Base-by-base conservation (phyloP, 768 basidiomycete genomes). In the Pulveroboletus frians region DNA sequence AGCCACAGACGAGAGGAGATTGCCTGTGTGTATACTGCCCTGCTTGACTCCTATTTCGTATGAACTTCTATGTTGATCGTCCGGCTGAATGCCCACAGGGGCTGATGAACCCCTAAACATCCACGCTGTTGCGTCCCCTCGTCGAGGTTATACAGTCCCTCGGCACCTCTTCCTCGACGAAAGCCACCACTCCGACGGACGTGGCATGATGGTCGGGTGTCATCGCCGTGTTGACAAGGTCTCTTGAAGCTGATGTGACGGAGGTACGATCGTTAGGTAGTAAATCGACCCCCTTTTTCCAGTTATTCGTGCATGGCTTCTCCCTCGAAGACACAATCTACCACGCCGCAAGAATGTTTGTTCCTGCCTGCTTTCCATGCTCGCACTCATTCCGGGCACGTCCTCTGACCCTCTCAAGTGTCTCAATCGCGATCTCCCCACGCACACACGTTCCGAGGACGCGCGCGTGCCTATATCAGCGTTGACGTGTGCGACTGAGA, bases 51-150 rank as follows among this genome's bases (percentile, higher is more conserved):
- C 71, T 84, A 59, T 55, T 72, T 53, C 32, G 8, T 17, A 23
- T 2, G 18, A 6, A n/a, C 13, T 9, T 8, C 11, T 27, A 13
- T 34, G 9, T 32, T 34, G 36, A 35, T 37, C n/a, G 13, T 27
- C 40, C 36, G 11, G 23, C 37, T 53, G 10, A 48, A 48, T 2
- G 11, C 23, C 20, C 26, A 11, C 50, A 92, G 89, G 80, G 73
- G 20, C 73, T 97, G 59, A 92, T 98, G 80, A 88, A 85, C 13
- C 91, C 94, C 0, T 98, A 97, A 69, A 88, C 91, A 76, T 77
- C 84, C 8, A 84, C 84, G 67, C 66, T 92, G 39, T 64, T 92
- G 35, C 75, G 76, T 51, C 79, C 88, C 9, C 79, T 89, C 39
- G 65, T 79, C 39, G 81, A 85, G 39, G 67, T 80, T 2, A 72